Evolutionary conservation across 768 basidiomycete genomes (phyloP).

Genomic region (Lentinula detonsa): DNA sequence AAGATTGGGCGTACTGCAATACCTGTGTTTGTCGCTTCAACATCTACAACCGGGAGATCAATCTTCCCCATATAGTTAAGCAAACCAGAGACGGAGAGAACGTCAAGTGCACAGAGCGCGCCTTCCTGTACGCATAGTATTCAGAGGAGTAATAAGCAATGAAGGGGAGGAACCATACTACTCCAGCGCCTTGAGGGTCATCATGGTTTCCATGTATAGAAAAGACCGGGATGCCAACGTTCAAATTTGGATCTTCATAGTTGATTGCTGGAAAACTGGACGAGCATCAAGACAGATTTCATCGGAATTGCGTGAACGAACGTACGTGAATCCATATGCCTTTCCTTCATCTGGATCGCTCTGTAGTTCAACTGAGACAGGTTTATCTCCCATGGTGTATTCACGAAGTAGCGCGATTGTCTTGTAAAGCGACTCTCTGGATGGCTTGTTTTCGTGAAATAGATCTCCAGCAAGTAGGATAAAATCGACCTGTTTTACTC

Average conservation of each 20-base stretch:
- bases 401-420: slow-evolving; percentile 87
- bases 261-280: slow-evolving; percentile 91
- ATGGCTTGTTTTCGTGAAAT: slow-evolving; percentile 97
- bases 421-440: slow-evolving; percentile 83
- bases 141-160: background rate
- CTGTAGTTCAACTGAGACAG: slow-evolving; percentile 85
- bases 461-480: slow-evolving; percentile 92
- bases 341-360: slow-evolving; percentile 93
- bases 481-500: slow-evolving; percentile 79
- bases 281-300: background rate
- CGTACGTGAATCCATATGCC: slow-evolving; percentile 77
- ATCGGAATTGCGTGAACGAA: slow-evolving; percentile 7
- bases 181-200: slow-evolving; percentile 94
- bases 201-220: slow-evolving; percentile 99
- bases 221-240: slow-evolving; percentile 94
- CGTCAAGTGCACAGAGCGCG: slow-evolving; percentile 90
- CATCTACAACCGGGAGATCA: slow-evolving; percentile 74
- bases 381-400: slow-evolving; percentile 83
- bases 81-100: slow-evolving; percentile 89
- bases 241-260: slow-evolving; percentile 95
- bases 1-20: slow-evolving; percentile 89
- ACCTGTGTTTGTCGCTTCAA: slow-evolving; percentile 59
- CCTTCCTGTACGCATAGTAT: slow-evolving; percentile 60
- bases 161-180: slow-evolving; percentile 45
- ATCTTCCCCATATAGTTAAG: slow-evolving; percentile 98